Evolutionary conservation across 305 asterid species (phyloP).

Genomic region (Solanum hybrid): DNA sequence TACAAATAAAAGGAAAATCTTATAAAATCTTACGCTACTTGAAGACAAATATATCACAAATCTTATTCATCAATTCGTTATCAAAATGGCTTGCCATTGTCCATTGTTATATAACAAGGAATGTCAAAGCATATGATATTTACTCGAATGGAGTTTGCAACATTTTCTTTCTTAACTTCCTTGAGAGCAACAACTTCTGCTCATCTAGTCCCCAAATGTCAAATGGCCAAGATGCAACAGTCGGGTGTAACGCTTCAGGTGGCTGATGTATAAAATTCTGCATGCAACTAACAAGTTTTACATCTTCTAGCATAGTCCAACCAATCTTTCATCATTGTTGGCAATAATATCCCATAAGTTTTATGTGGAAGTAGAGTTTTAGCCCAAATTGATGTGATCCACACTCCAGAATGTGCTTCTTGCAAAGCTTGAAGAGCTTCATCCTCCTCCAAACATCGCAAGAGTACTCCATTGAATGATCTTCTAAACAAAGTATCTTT

Average conservation of each 20-base stretch:
- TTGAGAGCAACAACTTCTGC: neutral
- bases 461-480: neutral
- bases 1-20: neutral
- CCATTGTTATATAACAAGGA: neutral
- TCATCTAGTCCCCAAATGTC: neutral
- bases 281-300: neutral
- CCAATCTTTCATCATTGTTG: neutral
- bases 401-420: neutral
- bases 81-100: neutral
- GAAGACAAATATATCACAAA: neutral
- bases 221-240: neutral
- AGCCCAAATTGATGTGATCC: neutral
- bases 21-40: neutral
- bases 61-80: neutral
- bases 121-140: neutral
- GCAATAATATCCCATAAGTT: neutral
- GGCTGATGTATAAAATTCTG: neutral
- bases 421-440: neutral
- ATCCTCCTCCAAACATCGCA: neutral
- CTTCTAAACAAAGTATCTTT: neutral
- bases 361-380: neutral
- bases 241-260: neutral
- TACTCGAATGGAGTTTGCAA: neutral
- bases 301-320: neutral
- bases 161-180: neutral